Evolutionary conservation across 1,284 basidiomycete species (phyloP).

Genomic region (Pyrrhoderma lamaoense): DNA sequence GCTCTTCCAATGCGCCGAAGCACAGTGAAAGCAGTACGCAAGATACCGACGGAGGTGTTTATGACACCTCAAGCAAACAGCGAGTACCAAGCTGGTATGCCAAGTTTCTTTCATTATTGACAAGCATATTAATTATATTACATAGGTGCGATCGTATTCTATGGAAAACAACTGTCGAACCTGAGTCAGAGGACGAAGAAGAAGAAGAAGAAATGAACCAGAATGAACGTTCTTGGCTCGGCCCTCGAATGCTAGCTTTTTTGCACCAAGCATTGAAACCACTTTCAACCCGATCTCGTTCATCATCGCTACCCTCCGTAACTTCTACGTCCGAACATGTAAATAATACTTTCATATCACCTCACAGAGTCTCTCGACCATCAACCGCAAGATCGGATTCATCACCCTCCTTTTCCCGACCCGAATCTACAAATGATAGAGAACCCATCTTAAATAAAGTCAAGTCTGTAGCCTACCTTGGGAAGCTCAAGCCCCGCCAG

Average conservation of each 20-base stretch:
- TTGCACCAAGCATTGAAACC: conserved; percentile 11
- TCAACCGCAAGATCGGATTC: conserved; percentile 3
- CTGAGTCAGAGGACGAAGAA: conserved; percentile 38
- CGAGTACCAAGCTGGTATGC: conserved; percentile 76
- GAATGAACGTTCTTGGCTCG: conserved; percentile 6
- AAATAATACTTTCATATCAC: background rate
- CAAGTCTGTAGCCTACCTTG: conserved; percentile 3
- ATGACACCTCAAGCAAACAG: conserved; percentile 71
- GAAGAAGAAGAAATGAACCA: conserved; percentile 18
- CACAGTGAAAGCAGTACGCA: conserved; percentile 28
- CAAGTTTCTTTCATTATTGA: background rate
- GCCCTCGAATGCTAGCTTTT: conserved; percentile 13
- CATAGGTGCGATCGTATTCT: conserved; percentile 72
- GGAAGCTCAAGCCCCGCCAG: background rate
- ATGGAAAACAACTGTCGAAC: conserved; percentile 62
- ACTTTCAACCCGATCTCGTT: conserved; percentile 6
- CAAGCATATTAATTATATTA: background rate
- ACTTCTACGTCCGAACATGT: background rate
- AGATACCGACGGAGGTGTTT: conserved; percentile 51
- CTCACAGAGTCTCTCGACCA: background rate
- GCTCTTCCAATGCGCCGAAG: conserved; percentile 14
- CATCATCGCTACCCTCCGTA: conserved; percentile 6
- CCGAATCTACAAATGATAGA: background rate
- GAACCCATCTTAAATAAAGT: background rate
- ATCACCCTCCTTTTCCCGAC: background rate